Evolutionary conservation across 1,284 basidiomycete genomes (phyloP).

Genomic region (Fistulinella cinereoalba): DNA sequence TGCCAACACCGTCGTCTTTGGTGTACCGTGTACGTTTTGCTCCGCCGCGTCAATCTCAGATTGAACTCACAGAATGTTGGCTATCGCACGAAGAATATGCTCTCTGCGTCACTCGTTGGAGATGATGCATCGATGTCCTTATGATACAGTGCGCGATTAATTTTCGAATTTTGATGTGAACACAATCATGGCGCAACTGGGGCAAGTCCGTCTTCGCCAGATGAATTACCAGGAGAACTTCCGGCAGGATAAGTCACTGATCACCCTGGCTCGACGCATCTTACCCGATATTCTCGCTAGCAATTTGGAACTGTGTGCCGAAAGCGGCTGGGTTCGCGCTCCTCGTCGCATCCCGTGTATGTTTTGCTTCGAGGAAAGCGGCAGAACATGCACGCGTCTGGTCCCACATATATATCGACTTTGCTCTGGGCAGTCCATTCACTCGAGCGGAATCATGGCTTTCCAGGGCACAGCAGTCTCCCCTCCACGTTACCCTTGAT

Average conservation of each 20-base stretch:
- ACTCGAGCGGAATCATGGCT: constrained; percentile 51
- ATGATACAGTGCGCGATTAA: constrained; percentile 35
- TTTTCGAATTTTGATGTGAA: constrained; percentile 45
- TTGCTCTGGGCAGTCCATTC: constrained; percentile 43
- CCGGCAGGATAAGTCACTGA: constrained; percentile 44
- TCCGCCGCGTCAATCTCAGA: constrained; percentile 3
- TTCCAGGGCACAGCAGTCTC: constrained; percentile 40
- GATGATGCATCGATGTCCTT: constrained; percentile 33
- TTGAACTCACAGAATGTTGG: constrained; percentile 5
- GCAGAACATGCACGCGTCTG: constrained; percentile 52
- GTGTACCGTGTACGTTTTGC: constrained; percentile 13
- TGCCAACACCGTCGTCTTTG: too few species aligned
- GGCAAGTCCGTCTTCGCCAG: constrained; percentile 44
- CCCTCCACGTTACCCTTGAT: constrained; percentile 45
- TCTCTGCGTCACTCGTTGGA: constrained; percentile 22
- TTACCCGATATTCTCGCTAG: constrained; percentile 54
- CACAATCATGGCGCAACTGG: constrained; percentile 38
- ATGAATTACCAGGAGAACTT: constrained; percentile 42
- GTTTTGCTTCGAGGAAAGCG: constrained; percentile 57
- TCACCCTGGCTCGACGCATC: constrained; percentile 54
- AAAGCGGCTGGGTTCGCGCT: constrained; percentile 51
- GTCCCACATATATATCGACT: constrained; percentile 55
- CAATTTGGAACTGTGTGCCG: constrained; percentile 52
- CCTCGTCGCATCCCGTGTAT: constrained; percentile 59
- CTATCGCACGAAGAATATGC: constrained; percentile 16